These are phyloP conservation scores for Neopestalotiopsis sp. DNA, from an alignment of 2,329 filamentous ascomycete genomes.

Conservation along the genomic window DNA sequence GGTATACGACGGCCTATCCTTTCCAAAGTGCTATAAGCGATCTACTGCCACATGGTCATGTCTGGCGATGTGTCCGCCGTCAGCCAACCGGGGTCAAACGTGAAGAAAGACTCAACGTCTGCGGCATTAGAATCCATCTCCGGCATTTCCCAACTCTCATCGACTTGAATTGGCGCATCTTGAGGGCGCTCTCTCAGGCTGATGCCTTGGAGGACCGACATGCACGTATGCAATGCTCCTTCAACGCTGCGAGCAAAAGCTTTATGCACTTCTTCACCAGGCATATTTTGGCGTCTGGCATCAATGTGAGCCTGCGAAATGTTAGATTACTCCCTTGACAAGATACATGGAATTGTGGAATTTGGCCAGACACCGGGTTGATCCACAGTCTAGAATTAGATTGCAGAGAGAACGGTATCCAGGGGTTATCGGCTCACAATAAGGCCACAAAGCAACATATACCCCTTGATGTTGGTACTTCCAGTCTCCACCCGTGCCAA, in stretches of 20 bases:
- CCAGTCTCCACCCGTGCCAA: slow-evolving; percentile 48
- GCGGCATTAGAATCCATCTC: not conserved
- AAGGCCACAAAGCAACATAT: slow-evolving; percentile 35
- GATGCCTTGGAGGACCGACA: not conserved
- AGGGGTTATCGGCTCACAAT: not conserved
- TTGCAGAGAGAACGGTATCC: not conserved
- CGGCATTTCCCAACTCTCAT: not conserved
- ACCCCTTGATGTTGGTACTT: slow-evolving; percentile 60
- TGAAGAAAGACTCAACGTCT: slow-evolving; percentile 2
- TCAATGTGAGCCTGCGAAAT: not conserved
- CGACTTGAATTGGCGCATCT: not conserved
- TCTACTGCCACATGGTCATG: not conserved
- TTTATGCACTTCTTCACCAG: slow-evolving; percentile 1
- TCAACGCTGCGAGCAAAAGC: not conserved
- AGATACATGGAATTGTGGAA: not conserved
- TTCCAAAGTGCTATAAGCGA: not conserved
- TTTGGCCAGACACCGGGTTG: too few species aligned
- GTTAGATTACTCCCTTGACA: not conserved
- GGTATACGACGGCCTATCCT: too few species aligned
- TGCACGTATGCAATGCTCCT: not conserved
- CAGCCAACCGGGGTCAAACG: not conserved
- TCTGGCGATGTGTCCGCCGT: not conserved
- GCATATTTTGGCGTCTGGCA: not conserved
- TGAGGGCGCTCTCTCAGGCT: not conserved
- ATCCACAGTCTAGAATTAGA: not conserved